phyloP scores from a whole-genome alignment of 106 monocot genomes.

The Dioscorea alata region DNA sequence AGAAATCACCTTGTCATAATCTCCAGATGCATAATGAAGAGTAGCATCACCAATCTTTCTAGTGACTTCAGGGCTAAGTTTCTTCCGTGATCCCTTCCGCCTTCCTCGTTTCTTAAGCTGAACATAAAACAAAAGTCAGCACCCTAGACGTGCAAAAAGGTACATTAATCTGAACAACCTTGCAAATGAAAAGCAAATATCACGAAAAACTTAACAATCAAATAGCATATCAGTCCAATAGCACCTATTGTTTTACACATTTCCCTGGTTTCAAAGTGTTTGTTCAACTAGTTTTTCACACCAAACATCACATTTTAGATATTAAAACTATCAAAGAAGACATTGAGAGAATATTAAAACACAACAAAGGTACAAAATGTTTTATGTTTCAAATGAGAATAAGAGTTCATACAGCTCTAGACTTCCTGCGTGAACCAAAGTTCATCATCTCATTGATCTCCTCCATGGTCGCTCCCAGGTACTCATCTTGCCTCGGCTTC shows the following conservation, averaged over 20 bases:
- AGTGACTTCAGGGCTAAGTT: constrained; percentile 61
- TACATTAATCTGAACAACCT: not conserved
- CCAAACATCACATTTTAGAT: not conserved
- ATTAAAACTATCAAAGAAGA: not conserved
- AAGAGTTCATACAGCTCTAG: constrained; percentile 27
- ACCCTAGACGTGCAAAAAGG: not conserved
- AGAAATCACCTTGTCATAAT: constrained; percentile 48
- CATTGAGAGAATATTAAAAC: not conserved
- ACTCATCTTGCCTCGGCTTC: constrained; percentile 42
- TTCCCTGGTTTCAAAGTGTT: too few species aligned
- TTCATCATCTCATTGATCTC: constrained; percentile 83
- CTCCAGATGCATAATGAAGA: constrained; percentile 67
- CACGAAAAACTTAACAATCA: not conserved
- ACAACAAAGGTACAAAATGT: too few species aligned
- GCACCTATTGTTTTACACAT: too few species aligned
- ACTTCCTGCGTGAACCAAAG: constrained; percentile 47
- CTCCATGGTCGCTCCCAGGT: constrained; percentile 67
- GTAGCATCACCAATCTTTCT: constrained; percentile 86
- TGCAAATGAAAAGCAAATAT: not conserved
- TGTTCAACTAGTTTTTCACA: not conserved
- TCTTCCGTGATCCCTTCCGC: constrained; percentile 58
- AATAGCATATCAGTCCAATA: too few species aligned
- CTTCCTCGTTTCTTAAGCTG: constrained; percentile 85
- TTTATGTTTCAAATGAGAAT: not conserved
- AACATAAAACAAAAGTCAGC: not conserved